Evolutionary conservation across 2,329 filamentous ascomycete genomes (phyloP).

Genomic region (Colletotrichum sp.): DNA sequence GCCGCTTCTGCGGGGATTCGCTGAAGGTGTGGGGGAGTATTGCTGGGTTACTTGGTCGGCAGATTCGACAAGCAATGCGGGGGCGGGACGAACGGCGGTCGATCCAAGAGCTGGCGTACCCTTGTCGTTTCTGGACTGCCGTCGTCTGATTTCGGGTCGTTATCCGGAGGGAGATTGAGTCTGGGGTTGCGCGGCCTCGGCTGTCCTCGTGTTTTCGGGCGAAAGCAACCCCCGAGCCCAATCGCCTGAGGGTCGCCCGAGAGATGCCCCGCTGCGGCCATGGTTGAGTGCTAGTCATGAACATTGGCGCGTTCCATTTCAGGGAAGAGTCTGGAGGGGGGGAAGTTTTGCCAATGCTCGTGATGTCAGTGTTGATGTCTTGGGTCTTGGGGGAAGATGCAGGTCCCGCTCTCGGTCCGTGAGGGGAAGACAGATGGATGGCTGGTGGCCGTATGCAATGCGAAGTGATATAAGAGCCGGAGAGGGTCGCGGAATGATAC

Average conservation of each 20-base stretch:
- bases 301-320: background rate
- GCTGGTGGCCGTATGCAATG: background rate
- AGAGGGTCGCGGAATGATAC: background rate
- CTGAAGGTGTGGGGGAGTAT: background rate
- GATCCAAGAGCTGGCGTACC: background rate
- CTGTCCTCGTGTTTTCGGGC: slow-evolving; percentile 1
- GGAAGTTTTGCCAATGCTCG: background rate
- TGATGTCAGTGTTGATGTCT: slow-evolving; percentile 10
- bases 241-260: background rate
- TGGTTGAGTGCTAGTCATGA: slow-evolving; percentile 4
- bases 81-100: slow-evolving; percentile 5
- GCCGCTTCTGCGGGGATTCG: background rate
- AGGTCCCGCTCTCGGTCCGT: slow-evolving; percentile 8
- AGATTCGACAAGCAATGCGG: slow-evolving; percentile 18
- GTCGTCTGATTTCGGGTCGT: background rate
- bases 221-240: background rate
- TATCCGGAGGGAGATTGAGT: background rate
- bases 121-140: background rate
- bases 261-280: slow-evolving; percentile 14
- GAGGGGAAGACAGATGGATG: background rate
- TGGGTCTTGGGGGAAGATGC: background rate
- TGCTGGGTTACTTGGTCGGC: background rate
- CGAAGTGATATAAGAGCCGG: background rate
- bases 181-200: background rate
- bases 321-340: background rate